These are phyloP conservation scores for Populus hybrid DNA, from an alignment of 441 rosid genomes.

Conservation along the genomic window DNA sequence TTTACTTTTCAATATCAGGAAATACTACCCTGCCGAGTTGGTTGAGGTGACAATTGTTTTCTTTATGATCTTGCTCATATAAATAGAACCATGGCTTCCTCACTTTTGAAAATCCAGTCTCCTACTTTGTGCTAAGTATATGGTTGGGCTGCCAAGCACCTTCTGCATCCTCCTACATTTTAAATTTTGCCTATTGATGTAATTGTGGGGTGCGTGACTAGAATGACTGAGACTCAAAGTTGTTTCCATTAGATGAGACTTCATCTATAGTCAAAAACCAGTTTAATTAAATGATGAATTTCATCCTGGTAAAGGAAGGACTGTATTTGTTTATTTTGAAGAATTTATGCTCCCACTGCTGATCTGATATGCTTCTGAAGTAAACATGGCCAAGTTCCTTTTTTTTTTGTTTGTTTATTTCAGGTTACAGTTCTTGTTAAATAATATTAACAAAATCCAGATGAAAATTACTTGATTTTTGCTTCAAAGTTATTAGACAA, in stretches of 20 bases:
- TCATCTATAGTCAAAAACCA: not conserved
- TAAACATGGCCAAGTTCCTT: not conserved
- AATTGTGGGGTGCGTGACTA: not conserved
- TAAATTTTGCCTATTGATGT: not conserved
- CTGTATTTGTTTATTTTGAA: not conserved
- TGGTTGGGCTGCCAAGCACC: not conserved
- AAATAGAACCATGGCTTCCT: not conserved
- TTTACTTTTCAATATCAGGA: too few relatives aligned
- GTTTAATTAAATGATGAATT: not conserved
- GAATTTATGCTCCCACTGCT: not conserved
- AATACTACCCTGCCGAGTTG: too few relatives aligned
- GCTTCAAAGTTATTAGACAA: not conserved
- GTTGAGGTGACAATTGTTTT: not conserved
- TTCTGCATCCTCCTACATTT: not conserved
- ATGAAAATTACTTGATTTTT: not conserved
- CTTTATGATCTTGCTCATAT: not conserved
- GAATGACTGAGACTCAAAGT: not conserved
- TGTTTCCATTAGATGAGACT: not conserved
- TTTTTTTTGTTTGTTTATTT: not conserved
- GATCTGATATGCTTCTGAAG: slow-evolving; percentile 3
- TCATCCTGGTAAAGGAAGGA: not conserved
- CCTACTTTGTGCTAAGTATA: not conserved
- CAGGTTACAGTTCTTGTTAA: not conserved
- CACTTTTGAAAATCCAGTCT: not conserved
- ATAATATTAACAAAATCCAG: not conserved